Evolutionary conservation across 2,329 filamentous ascomycete species (phyloP).

Genomic region (Ceratocystis harringtonii): DNA sequence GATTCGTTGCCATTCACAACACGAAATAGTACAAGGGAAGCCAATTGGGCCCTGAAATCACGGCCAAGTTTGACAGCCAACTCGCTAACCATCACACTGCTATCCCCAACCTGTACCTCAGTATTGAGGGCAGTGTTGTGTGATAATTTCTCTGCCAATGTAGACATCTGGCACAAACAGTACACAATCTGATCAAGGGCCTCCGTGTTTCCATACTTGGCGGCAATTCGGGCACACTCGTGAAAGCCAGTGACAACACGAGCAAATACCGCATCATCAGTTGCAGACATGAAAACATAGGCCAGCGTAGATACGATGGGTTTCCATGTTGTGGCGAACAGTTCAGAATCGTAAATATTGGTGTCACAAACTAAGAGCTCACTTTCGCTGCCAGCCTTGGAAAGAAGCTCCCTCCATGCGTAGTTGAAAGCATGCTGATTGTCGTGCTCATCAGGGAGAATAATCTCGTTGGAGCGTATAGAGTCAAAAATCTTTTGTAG

Average conservation of each 20-base stretch:
- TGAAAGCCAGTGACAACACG: constrained; percentile 90
- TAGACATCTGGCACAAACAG: constrained; percentile 80
- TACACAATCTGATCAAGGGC: constrained; percentile 87
- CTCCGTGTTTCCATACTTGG: constrained; percentile 67
- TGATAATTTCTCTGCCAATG: constrained; percentile 57
- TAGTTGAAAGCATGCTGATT: constrained; percentile 95
- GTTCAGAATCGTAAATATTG: constrained; percentile 91
- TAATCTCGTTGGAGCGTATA: constrained; percentile 88
- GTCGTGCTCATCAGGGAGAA: constrained; percentile 91
- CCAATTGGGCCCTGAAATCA: constrained; percentile 84
- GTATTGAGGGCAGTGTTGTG: constrained; percentile 85
- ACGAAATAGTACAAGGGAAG: constrained; percentile 87
- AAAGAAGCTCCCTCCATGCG: constrained; percentile 85
- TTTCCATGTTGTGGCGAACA: constrained; percentile 93
- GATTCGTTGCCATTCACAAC: constrained; percentile 75
- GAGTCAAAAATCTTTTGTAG: constrained; percentile 77
- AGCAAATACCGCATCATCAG: constrained; percentile 87
- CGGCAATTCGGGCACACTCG: constrained; percentile 85
- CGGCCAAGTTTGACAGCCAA: constrained; percentile 89
- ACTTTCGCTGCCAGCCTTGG: constrained; percentile 66
- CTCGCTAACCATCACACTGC: constrained; percentile 96
- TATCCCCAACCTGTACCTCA: constrained; percentile 81
- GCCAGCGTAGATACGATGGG: constrained; percentile 88
- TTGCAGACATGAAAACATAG: constrained; percentile 98
- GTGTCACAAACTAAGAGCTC: constrained; percentile 69